Evolutionary conservation across 179 eudicot species (phyloP).

Genomic region (Carnegiea gigantea): DNA sequence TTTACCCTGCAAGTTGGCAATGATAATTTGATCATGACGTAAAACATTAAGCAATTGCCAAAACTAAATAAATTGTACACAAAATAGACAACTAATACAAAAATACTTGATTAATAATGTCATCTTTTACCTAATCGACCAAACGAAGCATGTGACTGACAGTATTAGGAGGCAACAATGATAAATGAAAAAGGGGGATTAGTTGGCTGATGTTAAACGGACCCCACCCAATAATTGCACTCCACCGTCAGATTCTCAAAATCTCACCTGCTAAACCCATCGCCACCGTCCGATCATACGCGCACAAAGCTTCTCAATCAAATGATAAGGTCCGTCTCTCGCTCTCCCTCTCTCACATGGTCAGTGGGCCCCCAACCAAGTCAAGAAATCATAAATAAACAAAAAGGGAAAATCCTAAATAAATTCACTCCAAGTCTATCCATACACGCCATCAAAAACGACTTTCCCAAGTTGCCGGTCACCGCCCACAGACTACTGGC

Average conservation of each 20-base stretch:
- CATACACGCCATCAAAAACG: constrained; percentile 39
- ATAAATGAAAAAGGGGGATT: neutral
- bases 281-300: constrained; percentile 15
- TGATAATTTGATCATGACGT: neutral
- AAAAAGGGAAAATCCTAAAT: neutral
- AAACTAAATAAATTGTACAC: neutral
- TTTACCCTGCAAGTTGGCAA: neutral
- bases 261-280: constrained; percentile 4
- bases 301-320: neutral
- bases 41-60: neutral
- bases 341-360: constrained; percentile 14
- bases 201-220: constrained; percentile 4
- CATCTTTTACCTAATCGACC: constrained; percentile 29
- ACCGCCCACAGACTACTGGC: constrained; percentile 20
- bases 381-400: neutral
- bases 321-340: constrained; percentile 13
- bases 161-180: neutral
- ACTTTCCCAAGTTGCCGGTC: constrained; percentile 22
- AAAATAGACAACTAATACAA: constrained; percentile 7
- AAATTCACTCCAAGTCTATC: constrained; percentile 26
- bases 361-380: constrained; percentile 19
- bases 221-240: constrained; percentile 13
- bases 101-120: constrained; percentile 6
- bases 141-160: constrained; percentile 31
- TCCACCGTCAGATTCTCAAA: constrained; percentile 11